Evolutionary conservation across 805 yeast genomes (phyloP).

Genomic region (Candida quercuum): DNA sequence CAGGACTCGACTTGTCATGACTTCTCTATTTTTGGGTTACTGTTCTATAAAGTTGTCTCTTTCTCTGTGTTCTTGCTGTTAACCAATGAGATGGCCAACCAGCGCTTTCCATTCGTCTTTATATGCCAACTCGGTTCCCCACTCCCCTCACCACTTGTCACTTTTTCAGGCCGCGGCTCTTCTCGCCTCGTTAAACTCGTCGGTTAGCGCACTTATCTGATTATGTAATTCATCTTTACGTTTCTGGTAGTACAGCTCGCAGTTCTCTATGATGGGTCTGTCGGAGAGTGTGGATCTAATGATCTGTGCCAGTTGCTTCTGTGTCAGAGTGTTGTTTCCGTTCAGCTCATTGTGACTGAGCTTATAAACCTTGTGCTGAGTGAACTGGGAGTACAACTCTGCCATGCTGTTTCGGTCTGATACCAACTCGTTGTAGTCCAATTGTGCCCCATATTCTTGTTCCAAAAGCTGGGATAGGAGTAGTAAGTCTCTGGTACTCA

Average conservation of each 20-base stretch:
- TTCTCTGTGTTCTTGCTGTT: too few relatives aligned
- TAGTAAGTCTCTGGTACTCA: background rate
- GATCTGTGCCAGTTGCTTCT: conserved; percentile 4
- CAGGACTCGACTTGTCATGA: too few relatives aligned
- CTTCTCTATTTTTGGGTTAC: background rate
- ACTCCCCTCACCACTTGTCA: background rate
- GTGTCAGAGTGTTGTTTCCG: conserved; percentile 1
- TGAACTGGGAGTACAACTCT: background rate
- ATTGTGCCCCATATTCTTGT: background rate
- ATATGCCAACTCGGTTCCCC: background rate
- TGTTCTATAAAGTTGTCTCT: too few relatives aligned
- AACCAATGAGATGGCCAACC: background rate
- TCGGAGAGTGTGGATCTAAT: background rate
- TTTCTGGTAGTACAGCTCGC: conserved; percentile 16
- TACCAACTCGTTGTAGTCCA: background rate
- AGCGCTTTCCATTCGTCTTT: too few relatives aligned
- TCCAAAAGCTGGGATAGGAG: background rate
- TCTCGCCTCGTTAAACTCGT: conserved; percentile 6
- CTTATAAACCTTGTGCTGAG: background rate
- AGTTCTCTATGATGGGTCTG: conserved; percentile 13
- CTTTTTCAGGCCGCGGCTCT: background rate
- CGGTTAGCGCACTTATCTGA: conserved; percentile 8
- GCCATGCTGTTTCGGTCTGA: background rate
- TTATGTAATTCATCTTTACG: conserved; percentile 12
- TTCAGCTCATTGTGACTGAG: background rate